Percentiles rank a stretch among this genome's conserved stretches.
Conservation (phyloP, 352 stramenopile species). For the Vaucheria bursata region DNA sequence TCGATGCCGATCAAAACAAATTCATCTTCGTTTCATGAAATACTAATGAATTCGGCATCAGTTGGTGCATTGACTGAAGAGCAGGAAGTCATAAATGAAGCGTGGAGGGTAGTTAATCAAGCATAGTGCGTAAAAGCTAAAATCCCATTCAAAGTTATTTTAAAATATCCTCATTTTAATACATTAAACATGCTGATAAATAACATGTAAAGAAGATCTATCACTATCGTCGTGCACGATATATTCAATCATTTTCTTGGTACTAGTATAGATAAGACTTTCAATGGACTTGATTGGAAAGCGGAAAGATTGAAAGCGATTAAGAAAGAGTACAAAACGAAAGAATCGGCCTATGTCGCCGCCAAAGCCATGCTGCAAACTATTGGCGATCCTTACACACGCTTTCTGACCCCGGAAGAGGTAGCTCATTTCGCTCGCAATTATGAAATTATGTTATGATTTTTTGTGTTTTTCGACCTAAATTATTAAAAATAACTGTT, state of each 20-base stretch:
- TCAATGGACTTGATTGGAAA: conserved; percentile 48
- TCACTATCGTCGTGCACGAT: too few relatives aligned
- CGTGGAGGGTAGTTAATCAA: conserved; percentile 39
- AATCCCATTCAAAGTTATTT: too few relatives aligned
- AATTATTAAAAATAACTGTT: neutral
- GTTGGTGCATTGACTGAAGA: conserved; percentile 36
- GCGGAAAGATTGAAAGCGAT: conserved; percentile 41
- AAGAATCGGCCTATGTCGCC: conserved; percentile 30
- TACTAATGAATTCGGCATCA: conserved; percentile 10
- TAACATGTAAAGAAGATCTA: too few relatives aligned
- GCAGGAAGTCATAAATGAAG: conserved; percentile 42
- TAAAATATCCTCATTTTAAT: too few relatives aligned
- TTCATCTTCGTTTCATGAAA: too few relatives aligned
- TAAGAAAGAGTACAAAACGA: conserved; percentile 37
- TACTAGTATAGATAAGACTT: conserved; percentile 38
- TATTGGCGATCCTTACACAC: conserved; percentile 48
- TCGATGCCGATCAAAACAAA: too few relatives aligned
- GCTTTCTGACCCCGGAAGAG: conserved; percentile 44
- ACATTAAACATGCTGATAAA: too few relatives aligned
- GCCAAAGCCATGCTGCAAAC: conserved; percentile 43
- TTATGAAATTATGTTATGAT: too few relatives aligned
- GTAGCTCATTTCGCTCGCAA: too few relatives aligned
- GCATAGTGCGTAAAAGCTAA: too few relatives aligned
- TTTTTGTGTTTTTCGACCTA: conserved; percentile 10
- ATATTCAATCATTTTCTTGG: too few relatives aligned